Conservation (phyloP, 495 filamentous ascomycete genomes). For the Hamigera avellanea region DNA sequence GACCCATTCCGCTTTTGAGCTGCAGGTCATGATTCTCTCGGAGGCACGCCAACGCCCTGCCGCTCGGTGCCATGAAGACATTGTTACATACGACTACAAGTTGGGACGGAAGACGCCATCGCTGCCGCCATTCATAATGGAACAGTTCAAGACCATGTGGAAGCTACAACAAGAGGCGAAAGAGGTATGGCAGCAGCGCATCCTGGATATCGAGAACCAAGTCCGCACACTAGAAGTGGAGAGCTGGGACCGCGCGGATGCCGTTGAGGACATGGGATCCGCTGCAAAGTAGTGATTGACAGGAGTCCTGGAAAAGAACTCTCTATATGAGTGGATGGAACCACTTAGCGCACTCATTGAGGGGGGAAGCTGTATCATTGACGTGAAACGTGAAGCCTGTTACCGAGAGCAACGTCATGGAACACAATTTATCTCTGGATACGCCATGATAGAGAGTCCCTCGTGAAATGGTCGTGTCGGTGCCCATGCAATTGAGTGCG, state of each 20-base stretch:
- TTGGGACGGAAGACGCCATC: conserved; percentile 33
- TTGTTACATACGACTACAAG: conserved; percentile 77
- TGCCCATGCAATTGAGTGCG: too few relatives aligned
- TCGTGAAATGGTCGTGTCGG: too few relatives aligned
- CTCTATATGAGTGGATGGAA: too few relatives aligned
- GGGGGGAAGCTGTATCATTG: too few relatives aligned
- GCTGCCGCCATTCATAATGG: conserved; percentile 55
- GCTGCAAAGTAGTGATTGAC: conserved; percentile 7
- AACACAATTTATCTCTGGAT: too few relatives aligned
- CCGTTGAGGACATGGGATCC: conserved; percentile 59
- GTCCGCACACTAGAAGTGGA: conserved; percentile 54
- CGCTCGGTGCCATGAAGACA: conserved; percentile 69
- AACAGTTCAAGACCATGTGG: conserved; percentile 54
- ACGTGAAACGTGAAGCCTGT: too few relatives aligned
- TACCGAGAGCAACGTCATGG: too few relatives aligned
- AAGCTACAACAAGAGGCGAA: conserved; percentile 53
- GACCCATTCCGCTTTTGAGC: conserved; percentile 39
- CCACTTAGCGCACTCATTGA: too few relatives aligned
- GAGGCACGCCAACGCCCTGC: conserved; percentile 71
- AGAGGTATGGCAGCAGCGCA: conserved; percentile 29
- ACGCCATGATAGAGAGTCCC: too few relatives aligned
- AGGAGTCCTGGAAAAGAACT: too few relatives aligned
- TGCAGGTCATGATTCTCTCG: conserved; percentile 57
- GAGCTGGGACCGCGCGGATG: conserved; percentile 64
- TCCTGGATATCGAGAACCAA: conserved; percentile 40